Evolutionary conservation across 768 basidiomycete species (phyloP).

Genomic region (Chalciporus sphaerocephalus): DNA sequence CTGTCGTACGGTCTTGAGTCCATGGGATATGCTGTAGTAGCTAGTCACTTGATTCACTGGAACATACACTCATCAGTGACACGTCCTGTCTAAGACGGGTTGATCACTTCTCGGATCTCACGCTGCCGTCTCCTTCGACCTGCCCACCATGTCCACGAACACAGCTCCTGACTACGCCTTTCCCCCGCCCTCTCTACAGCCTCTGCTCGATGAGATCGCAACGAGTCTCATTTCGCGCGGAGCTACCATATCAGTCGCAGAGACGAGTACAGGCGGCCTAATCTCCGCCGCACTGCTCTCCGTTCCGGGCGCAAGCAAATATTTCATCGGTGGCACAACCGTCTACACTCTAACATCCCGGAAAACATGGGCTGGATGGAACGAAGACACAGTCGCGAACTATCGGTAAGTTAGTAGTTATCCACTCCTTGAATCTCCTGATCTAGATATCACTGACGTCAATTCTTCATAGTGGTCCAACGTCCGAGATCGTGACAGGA

Average conservation of each 20-base stretch:
- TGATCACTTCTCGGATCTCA: too few species aligned
- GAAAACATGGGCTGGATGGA: constrained; percentile 18
- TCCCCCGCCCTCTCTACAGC: constrained; percentile 15
- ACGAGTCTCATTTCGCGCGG: constrained; percentile 8
- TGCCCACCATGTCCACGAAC: too few species aligned
- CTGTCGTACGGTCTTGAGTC: too few species aligned
- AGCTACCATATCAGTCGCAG: constrained; percentile 17
- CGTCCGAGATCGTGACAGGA: constrained; percentile 12
- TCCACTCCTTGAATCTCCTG: background rate
- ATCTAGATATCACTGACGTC: background rate
- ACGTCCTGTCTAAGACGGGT: too few species aligned
- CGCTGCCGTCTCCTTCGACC: too few species aligned
- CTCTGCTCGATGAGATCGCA: constrained; percentile 13
- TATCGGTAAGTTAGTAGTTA: constrained; percentile 10
- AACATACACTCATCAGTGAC: too few species aligned
- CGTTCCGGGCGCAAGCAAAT: constrained; percentile 17
- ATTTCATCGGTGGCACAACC: constrained; percentile 16
- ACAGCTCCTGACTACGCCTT: constrained; percentile 3
- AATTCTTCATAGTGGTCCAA: constrained; percentile 11
- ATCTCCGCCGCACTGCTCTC: constrained; percentile 18
- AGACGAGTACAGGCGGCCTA: constrained; percentile 20
- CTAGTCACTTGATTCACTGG: too few species aligned
- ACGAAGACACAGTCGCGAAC: constrained; percentile 10
- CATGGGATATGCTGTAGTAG: too few species aligned
- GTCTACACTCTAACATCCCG: constrained; percentile 16